Conservation (phyloP, 1,139 yeast genomes). For the Petasospora fabianii region DNA sequence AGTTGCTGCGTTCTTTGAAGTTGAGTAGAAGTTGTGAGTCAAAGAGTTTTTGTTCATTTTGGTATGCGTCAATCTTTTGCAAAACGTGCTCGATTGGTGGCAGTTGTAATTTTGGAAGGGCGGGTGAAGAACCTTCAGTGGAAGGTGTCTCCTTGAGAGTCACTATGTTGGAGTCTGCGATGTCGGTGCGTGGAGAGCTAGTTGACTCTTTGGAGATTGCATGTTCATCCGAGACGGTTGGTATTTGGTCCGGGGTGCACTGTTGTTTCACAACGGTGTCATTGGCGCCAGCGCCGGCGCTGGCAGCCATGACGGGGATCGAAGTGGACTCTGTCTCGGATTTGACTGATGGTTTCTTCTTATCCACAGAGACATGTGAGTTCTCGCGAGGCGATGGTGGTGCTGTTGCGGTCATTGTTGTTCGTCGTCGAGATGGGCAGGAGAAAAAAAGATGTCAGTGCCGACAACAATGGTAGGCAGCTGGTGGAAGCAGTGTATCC, state of each 20-base stretch:
- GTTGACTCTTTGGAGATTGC: no score
- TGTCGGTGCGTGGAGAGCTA: no score
- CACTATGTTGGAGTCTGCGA: no score
- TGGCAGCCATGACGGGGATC: not conserved
- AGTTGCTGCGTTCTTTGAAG: slow-evolving; percentile 17
- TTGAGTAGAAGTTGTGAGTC: slow-evolving; percentile 27
- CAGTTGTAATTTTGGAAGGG: slow-evolving; percentile 12
- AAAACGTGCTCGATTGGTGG: slow-evolving; percentile 26
- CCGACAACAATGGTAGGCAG: slow-evolving; percentile 1
- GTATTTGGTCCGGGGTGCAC: no score
- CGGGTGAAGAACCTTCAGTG: not conserved
- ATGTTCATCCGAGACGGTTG: no score
- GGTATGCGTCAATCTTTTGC: slow-evolving; percentile 26
- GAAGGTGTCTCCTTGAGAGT: no score
- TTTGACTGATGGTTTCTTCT: not conserved
- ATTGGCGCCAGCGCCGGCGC: slow-evolving; percentile 2
- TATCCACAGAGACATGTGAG: not conserved
- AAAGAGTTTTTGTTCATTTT: slow-evolving; percentile 25
- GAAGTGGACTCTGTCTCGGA: not conserved
- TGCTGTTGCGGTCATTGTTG: not conserved
- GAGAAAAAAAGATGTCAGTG: not conserved
- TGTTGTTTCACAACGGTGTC: no score
- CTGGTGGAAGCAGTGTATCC: not conserved
- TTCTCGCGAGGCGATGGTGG: not conserved
- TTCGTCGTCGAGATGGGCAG: not conserved